Conservation (phyloP, 768 basidiomycete genomes). For the Filobasidium floriforme region DNA sequence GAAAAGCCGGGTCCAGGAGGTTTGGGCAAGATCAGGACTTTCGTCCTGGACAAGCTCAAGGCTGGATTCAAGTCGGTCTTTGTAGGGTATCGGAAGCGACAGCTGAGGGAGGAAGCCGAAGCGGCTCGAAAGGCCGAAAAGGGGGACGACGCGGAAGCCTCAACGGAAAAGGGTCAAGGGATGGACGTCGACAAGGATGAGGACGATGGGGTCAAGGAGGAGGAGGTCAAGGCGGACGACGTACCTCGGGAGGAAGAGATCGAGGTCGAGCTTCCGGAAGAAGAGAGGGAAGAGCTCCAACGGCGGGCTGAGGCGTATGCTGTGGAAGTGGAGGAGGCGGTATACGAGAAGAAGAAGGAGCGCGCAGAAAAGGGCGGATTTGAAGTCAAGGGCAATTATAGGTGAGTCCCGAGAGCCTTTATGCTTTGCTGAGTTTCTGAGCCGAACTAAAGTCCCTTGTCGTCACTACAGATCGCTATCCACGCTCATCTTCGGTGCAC, state of each 20-base stretch:
- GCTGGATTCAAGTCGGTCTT: slow-evolving; percentile 15
- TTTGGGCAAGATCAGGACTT: neutral
- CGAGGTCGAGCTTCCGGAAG: neutral
- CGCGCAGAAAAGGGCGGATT: slow-evolving; percentile 31
- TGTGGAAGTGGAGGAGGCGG: slow-evolving; percentile 30
- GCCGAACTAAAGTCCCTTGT: neutral
- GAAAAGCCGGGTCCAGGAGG: neutral
- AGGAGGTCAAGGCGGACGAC: slow-evolving; percentile 12
- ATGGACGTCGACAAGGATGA: neutral
- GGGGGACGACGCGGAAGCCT: slow-evolving; percentile 10
- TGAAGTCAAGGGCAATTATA: slow-evolving; percentile 33
- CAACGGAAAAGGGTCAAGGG: neutral
- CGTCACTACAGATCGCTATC: slow-evolving; percentile 33
- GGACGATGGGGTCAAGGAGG: neutral
- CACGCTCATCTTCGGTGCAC: slow-evolving; percentile 32
- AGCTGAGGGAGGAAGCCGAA: neutral
- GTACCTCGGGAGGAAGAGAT: neutral
- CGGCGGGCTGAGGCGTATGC: slow-evolving; percentile 26
- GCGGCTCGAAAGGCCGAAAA: neutral
- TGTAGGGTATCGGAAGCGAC: slow-evolving; percentile 3
- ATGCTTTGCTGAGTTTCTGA: neutral
- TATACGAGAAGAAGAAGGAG: slow-evolving; percentile 38
- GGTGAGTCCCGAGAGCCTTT: slow-evolving; percentile 29
- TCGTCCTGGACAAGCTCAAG: slow-evolving; percentile 5
- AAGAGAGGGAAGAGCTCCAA: neutral